Evolutionary conservation across 352 stramenopile species (phyloP).

Genomic region (Phytophthora megakarya): DNA sequence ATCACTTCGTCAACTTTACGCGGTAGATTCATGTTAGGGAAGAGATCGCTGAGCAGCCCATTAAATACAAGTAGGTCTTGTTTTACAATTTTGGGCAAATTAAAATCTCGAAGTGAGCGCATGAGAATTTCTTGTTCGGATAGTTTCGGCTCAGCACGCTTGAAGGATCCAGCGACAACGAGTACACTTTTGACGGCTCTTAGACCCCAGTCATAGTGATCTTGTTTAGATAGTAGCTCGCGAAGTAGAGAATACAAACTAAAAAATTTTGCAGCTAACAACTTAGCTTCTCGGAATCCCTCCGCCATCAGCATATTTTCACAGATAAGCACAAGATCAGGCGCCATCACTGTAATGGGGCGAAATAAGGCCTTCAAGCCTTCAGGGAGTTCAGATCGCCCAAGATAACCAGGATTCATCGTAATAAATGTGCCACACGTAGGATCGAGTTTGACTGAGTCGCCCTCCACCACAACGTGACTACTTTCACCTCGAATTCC

Average conservation of each 20-base stretch:
- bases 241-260: slow-evolving; percentile 93
- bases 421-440: slow-evolving; percentile 95
- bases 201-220: slow-evolving; percentile 97
- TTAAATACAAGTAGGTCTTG: slow-evolving; percentile 95
- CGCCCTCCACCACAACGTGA: slow-evolving; percentile 91
- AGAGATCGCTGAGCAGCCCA: slow-evolving; percentile 93
- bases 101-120: slow-evolving; percentile 95
- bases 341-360: slow-evolving; percentile 96
- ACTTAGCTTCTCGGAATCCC: slow-evolving; percentile 93
- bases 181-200: slow-evolving; percentile 95
- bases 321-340: slow-evolving; percentile 95
- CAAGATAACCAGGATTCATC: slow-evolving; percentile 97
- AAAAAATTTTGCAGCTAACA: slow-evolving; percentile 95
- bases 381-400: slow-evolving; percentile 93
- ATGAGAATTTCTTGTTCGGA: slow-evolving; percentile 93
- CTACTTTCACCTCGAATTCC: slow-evolving; percentile 88
- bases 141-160: slow-evolving; percentile 92
- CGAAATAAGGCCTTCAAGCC: slow-evolving; percentile 95
- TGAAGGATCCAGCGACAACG: slow-evolving; percentile 93
- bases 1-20: slow-evolving; percentile 89
- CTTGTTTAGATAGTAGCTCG: slow-evolving; percentile 94
- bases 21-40: slow-evolving; percentile 89
- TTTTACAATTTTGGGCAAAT: slow-evolving; percentile 95
- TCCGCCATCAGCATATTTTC: slow-evolving; percentile 98
- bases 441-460: slow-evolving; percentile 87